Evolutionary conservation across 2,329 filamentous ascomycete species (phyloP).

Genomic region (Aspergillus cejpii): DNA sequence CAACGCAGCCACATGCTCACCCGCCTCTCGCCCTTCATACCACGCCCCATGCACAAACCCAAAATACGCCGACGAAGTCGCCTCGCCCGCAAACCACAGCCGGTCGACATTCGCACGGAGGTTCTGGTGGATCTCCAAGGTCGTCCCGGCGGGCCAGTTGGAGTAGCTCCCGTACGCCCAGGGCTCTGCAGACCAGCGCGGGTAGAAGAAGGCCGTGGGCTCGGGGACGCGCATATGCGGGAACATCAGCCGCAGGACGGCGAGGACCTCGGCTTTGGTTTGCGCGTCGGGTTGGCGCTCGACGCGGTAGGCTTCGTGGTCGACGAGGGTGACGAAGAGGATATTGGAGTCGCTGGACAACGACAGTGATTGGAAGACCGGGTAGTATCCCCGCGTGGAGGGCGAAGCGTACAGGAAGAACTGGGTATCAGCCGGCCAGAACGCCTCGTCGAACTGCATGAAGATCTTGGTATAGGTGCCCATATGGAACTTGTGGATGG

Average conservation of each 20-base stretch:
- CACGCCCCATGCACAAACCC: slow-evolving; percentile 60
- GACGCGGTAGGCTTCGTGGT: slow-evolving; percentile 50
- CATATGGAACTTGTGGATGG: slow-evolving; percentile 60
- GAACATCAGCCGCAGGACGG: slow-evolving; percentile 56
- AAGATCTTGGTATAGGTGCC: slow-evolving; percentile 68
- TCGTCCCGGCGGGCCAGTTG: slow-evolving; percentile 60
- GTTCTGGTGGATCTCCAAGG: slow-evolving; percentile 60
- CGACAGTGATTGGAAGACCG: slow-evolving; percentile 60
- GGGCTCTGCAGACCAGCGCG: slow-evolving; percentile 49
- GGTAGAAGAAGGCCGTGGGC: slow-evolving; percentile 55
- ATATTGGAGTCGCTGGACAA: slow-evolving; percentile 57
- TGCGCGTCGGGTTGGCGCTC: slow-evolving; percentile 55
- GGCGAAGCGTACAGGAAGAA: slow-evolving; percentile 49
- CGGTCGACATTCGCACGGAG: slow-evolving; percentile 56
- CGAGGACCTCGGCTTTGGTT: slow-evolving; percentile 52
- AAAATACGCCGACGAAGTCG: slow-evolving; percentile 56
- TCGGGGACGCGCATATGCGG: slow-evolving; percentile 53
- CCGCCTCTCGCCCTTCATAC: slow-evolving; percentile 50
- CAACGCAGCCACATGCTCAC: slow-evolving; percentile 29
- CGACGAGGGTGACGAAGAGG: slow-evolving; percentile 58
- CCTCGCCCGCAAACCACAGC: slow-evolving; percentile 61
- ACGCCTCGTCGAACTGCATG: slow-evolving; percentile 59
- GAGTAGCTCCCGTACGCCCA: slow-evolving; percentile 58
- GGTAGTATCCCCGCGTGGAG: slow-evolving; percentile 47
- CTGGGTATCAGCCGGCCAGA: slow-evolving; percentile 53